Evolutionary conservation across 371 early-diverging fungal genomes (phyloP), one percentile per base, ranked within the genome.

Genomic region (Circinella umbellata): DNA sequence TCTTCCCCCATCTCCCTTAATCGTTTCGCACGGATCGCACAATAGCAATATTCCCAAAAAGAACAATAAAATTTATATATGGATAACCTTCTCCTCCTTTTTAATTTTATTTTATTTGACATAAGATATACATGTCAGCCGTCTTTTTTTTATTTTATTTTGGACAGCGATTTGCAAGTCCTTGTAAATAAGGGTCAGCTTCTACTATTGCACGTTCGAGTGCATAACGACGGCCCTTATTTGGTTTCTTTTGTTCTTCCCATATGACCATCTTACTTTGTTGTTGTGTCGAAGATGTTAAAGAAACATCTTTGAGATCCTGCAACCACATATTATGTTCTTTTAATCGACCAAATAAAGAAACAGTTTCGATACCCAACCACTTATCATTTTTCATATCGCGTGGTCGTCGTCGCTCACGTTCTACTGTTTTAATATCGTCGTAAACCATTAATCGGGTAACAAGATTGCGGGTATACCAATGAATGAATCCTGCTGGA

Each of bases 121-220:
- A 42, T 42, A 9, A 42, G 11, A 42, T 2, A 42, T 42, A 42
- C 42, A 42, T 42, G 11, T 42, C 9, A 42, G 2, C 6, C 11
- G 42, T 6, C 42, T 42, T 42, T 9, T 39, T 42, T 9, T 42
- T 9, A 42, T 42, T 42, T 57, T 34, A 34, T 57, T 51, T 64
- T 6, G 37, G n/a, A 35, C 65, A 64, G n/a, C 51, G 65, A 35
- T 64, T 18, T 17, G 69, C 70, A 59, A 83, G 64, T 7, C 77
- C 79, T 15, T 73, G 76, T 37, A 83, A 66, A 39, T 72, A 83
- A 46, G 84, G 80, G 63, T 83, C 84, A 27, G 81, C 76, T n/a
- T 81, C 78, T 51, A 81, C 66, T 34, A 83, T 73, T 14, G 66
- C 76, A 57, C 77, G 71, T 69, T 83, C 83, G 15, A 73, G 79